Percentiles rank a stretch among this genome's conserved stretches.
phyloP scores from a whole-genome alignment of 148 eudicot genomes.

The Persicaria maculosa region DNA sequence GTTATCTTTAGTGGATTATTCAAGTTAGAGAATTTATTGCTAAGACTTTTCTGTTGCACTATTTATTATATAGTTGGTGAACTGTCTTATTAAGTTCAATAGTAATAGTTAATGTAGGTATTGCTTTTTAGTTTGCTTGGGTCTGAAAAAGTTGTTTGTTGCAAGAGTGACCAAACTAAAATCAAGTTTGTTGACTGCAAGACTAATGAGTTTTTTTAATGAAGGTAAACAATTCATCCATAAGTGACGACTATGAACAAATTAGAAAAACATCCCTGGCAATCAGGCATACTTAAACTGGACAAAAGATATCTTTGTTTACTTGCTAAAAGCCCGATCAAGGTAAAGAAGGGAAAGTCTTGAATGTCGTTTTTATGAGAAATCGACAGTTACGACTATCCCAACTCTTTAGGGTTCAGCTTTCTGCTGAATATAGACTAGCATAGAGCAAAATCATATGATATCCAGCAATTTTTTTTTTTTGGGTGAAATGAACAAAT shows the following conservation, averaged over 20 bases:
- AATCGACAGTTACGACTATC: not conserved
- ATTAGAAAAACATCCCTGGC: no score
- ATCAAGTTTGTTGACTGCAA: not conserved
- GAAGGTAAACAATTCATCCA: no score
- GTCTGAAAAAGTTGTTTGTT: not conserved
- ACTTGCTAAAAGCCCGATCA: not conserved
- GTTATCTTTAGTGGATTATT: no score
- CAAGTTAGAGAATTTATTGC: no score
- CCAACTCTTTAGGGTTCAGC: not conserved
- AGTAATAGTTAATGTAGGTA: no score
- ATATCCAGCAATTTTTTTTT: not conserved
- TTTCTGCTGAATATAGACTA: not conserved
- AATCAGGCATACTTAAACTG: no score
- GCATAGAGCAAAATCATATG: no score
- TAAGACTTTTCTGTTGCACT: no score
- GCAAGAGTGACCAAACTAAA: not conserved
- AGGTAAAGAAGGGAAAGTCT: not conserved
- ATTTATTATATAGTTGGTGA: not conserved
- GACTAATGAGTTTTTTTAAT: no score
- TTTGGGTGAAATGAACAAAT: not conserved
- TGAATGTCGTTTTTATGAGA: not conserved
- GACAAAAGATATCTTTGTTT: no score
- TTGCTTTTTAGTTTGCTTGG: slow-evolving; percentile 6
- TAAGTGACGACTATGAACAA: no score
- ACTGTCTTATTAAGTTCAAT: not conserved